Evolutionary conservation across 192 early-diverging fungal genomes (phyloP).

Genomic region (Backusella circina): DNA sequence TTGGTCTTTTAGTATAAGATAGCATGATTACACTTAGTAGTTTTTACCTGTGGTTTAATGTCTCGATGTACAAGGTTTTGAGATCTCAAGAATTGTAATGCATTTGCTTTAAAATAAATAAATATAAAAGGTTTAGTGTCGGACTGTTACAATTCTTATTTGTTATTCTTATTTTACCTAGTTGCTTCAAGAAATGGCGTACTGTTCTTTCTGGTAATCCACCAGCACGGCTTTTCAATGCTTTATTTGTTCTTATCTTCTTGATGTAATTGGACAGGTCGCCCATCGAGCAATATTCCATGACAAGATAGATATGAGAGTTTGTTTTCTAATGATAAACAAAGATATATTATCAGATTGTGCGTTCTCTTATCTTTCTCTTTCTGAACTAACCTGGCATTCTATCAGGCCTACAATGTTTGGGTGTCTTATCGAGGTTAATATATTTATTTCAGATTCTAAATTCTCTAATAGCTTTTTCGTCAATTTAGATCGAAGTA

Average conservation of each 20-base stretch:
- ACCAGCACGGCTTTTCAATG: slow-evolving; percentile 57
- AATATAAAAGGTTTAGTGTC: slow-evolving; percentile 15
- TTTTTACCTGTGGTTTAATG: slow-evolving; percentile 88
- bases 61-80: slow-evolving; percentile 93
- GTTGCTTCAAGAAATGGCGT: slow-evolving; percentile 81
- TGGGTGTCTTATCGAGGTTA: slow-evolving; percentile 79
- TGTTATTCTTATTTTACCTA: slow-evolving; percentile 47
- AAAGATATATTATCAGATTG: background rate
- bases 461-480: slow-evolving; percentile 89
- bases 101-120: slow-evolving; percentile 55
- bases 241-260: slow-evolving; percentile 45
- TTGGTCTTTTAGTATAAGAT: background rate
- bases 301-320: slow-evolving; percentile 91
- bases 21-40: background rate
- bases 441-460: slow-evolving; percentile 92
- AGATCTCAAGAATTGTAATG: slow-evolving; percentile 84
- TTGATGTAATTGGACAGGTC: slow-evolving; percentile 92
- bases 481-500: slow-evolving; percentile 84
- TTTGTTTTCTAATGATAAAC: slow-evolving; percentile 71
- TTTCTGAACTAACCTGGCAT: slow-evolving; percentile 63
- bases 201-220: slow-evolving; percentile 81
- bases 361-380: background rate
- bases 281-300: slow-evolving; percentile 97
- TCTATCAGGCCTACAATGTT: slow-evolving; percentile 88
- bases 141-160: background rate